Evolutionary conservation across 495 filamentous ascomycete species (phyloP).

Genomic region (Schizothecium vesticola): DNA sequence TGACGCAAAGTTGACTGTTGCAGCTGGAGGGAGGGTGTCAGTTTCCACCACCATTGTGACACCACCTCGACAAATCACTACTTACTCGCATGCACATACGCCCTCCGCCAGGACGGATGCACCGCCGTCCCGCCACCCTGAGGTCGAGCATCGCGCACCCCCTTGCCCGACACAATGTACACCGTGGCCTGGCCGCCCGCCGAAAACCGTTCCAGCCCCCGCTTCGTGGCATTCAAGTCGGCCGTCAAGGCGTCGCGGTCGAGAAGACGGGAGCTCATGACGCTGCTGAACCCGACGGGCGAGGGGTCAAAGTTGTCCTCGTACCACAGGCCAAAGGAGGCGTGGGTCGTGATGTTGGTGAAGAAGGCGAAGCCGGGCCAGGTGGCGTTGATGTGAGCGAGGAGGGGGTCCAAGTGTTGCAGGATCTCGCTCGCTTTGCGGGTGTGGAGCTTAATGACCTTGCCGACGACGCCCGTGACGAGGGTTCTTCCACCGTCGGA

Average conservation of each 20-base stretch:
- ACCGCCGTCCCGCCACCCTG: conserved; percentile 38
- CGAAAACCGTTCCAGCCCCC: conserved; percentile 19
- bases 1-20: conserved; percentile 33
- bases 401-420: conserved; percentile 34
- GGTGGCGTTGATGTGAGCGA: conserved; percentile 35
- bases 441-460: conserved; percentile 21
- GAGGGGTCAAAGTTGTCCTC: conserved; percentile 28
- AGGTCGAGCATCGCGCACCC: conserved; percentile 34
- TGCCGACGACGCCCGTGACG: conserved; percentile 25
- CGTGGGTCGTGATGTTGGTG: conserved; percentile 36
- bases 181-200: conserved; percentile 9
- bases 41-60: background rate
- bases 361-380: conserved; percentile 36
- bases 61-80: background rate
- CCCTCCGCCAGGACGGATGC: conserved; percentile 50
- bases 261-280: conserved; percentile 36
- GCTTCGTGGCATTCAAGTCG: conserved; percentile 21
- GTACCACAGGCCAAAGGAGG: conserved; percentile 44
- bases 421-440: conserved; percentile 34
- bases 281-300: conserved; percentile 32
- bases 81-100: conserved; percentile 38
- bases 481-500: conserved; percentile 17
- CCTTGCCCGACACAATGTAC: conserved; percentile 30
- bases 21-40: conserved; percentile 1
- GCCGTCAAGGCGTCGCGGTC: conserved; percentile 25